A percentile compares a stretch with the other conserved stretches of the same genome.
phyloP scores from a whole-genome alignment of 805 yeast genomes.

The Candida michaelii region DNA sequence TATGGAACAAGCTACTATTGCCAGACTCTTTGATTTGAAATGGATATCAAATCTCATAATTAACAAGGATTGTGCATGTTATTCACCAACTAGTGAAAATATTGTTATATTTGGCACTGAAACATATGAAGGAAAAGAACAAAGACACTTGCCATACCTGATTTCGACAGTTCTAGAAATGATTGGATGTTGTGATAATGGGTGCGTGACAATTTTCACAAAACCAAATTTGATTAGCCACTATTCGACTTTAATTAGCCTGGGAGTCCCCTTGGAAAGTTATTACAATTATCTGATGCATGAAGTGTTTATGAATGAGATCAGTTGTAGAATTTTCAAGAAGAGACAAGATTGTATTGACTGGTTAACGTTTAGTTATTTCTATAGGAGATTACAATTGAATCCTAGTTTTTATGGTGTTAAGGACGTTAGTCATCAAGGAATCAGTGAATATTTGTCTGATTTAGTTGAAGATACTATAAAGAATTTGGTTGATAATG shows the following conservation, averaged over 20 bases:
- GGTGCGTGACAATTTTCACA: conserved; percentile 55
- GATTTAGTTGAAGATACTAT: conserved; percentile 75
- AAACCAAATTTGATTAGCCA: conserved; percentile 51
- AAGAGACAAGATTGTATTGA: conserved; percentile 85
- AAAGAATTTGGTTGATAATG: conserved; percentile 59
- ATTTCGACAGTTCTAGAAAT: conserved; percentile 64
- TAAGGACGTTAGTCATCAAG: conserved; percentile 57
- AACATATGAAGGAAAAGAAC: conserved; percentile 70
- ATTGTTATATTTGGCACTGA: conserved; percentile 73
- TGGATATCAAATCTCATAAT: conserved; percentile 59
- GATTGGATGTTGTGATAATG: conserved; percentile 48
- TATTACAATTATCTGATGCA: conserved; percentile 54
- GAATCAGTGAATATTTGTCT: conserved; percentile 78
- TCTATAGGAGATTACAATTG: conserved; percentile 73
- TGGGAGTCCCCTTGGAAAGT: conserved; percentile 85
- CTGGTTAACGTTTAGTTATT: conserved; percentile 82
- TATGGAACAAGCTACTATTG: conserved; percentile 55
- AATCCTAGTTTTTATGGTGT: conserved; percentile 93
- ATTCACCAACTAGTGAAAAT: conserved; percentile 49
- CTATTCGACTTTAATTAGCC: conserved; percentile 67
- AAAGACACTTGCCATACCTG: conserved; percentile 66
- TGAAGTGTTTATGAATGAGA: conserved; percentile 72
- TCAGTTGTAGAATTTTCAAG: conserved; percentile 61
- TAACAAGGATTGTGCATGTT: conserved; percentile 52
- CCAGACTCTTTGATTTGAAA: conserved; percentile 49